Conservation (phyloP, 305 asterid species). For the Ilex paraguariensis region DNA sequence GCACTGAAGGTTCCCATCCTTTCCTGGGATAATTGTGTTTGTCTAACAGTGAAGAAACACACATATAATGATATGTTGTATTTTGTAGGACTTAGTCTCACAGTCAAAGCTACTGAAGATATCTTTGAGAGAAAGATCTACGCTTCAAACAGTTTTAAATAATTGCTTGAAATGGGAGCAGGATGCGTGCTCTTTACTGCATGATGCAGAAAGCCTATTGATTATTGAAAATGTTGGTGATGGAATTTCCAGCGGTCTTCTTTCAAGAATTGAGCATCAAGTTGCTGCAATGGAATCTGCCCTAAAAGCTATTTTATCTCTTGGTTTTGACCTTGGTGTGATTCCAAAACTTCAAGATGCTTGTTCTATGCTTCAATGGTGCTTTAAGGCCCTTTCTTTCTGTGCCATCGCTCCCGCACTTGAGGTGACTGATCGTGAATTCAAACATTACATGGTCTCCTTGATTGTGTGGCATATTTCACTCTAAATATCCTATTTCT, state of each 20-base stretch:
- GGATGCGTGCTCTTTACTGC: conserved; percentile 52
- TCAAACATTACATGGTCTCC: conserved; percentile 10
- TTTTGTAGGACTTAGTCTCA: conserved; percentile 67
- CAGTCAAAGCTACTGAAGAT: conserved; percentile 68
- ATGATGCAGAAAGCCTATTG: conserved; percentile 48
- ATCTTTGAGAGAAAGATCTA: conserved; percentile 50
- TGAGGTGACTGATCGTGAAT: conserved; percentile 43
- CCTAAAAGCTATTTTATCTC: conserved; percentile 47
- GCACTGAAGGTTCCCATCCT: conserved; percentile 51
- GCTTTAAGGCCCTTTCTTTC: conserved; percentile 55
- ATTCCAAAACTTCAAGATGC: conserved; percentile 67
- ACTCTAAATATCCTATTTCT: background rate
- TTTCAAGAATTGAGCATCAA: conserved; percentile 40
- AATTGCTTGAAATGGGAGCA: conserved; percentile 62
- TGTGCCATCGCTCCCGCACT: conserved; percentile 41
- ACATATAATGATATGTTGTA: conserved; percentile 5
- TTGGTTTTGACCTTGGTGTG: conserved; percentile 53
- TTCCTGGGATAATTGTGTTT: conserved; percentile 12
- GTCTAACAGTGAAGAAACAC: background rate
- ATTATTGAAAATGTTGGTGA: conserved; percentile 27
- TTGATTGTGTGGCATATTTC: background rate
- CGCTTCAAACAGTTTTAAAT: conserved; percentile 52
- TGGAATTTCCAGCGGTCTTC: conserved; percentile 30
- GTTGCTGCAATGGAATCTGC: conserved; percentile 44
- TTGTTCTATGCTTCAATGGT: conserved; percentile 64